Evolutionary conservation across 2,329 filamentous ascomycete genomes (phyloP), one percentile per base, ranked within the genome.

Genomic region (Arthroderma uncinatum): DNA sequence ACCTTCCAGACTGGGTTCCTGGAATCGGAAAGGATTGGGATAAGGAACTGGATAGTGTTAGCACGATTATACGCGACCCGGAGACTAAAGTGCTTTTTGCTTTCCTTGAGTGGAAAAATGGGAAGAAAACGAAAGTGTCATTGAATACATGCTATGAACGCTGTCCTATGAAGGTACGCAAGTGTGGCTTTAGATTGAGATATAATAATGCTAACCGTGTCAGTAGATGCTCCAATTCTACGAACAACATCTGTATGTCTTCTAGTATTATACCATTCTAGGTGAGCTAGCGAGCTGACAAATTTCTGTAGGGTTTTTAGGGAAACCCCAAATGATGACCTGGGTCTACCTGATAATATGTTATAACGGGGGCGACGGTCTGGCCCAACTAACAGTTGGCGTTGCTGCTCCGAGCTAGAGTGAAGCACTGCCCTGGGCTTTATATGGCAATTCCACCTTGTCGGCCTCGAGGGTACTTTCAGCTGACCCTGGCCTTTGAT

Each of bases 141-240:
- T 68, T 75, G 53, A 64, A 71, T 23, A 66, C 64, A 25, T 72
- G 72, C 60, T 75, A 76, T 57, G 66, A 72, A 25, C 72, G 66
- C 55, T 77, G 74, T 58, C 76, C 76, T 0, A 62, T 64, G 58
- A 70, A 71, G 64, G 73, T 72, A 65, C 62, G 64, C 2, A 39
- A 39, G 14, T 39, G 60, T 19, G 28, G 14, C 10, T 21, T 23
- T 9, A 2, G 14, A 40, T 59, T 55, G 14, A 40, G 10, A 16
- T 14, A 8, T 23, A 6, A 23, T 16, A 12, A 9, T 39, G 30
- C 48, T 58, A 53, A 48, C 54, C 57, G 12, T 44, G 7, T 12
- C 47, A 14, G 8, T 55, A 75, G 69, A 77, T 78, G 74, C 70
- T 78, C 9, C 65, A 71, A 58, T 78, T 78, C 56, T 78, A 78